Conservation (phyloP, 495 filamentous ascomycete genomes). For the Sporormia fimetaria region DNA sequence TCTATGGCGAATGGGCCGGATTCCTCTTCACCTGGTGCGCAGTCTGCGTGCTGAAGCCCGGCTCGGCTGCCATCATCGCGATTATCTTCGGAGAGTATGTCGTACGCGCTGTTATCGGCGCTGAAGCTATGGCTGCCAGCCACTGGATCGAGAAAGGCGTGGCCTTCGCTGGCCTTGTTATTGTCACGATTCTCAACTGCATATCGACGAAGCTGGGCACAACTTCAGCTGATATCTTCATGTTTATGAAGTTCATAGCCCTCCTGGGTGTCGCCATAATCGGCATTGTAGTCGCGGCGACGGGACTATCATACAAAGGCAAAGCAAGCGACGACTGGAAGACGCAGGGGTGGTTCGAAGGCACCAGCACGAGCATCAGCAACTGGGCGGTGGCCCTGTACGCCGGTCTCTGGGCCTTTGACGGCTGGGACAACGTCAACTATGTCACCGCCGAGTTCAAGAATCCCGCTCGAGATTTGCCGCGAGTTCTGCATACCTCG, state of each 20-base stretch:
- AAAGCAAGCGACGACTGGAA: slow-evolving; percentile 80
- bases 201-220: slow-evolving; percentile 80
- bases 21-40: slow-evolving; percentile 96
- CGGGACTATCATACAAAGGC: slow-evolving; percentile 66
- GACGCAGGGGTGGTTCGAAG: slow-evolving; percentile 74
- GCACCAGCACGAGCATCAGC: slow-evolving; percentile 64
- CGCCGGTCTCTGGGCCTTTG: slow-evolving; percentile 93
- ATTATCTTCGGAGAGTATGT: slow-evolving; percentile 98
- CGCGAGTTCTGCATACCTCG: slow-evolving; percentile 89
- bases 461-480: slow-evolving; percentile 78
- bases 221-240: slow-evolving; percentile 73
- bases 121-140: slow-evolving; percentile 62
- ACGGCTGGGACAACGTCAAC: slow-evolving; percentile 98
- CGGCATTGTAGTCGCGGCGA: slow-evolving; percentile 80
- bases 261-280: slow-evolving; percentile 76
- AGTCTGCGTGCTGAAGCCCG: slow-evolving; percentile 86
- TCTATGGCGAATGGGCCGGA: slow-evolving; percentile 82
- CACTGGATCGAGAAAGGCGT: slow-evolving; percentile 87
- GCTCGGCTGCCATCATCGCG: slow-evolving; percentile 82
- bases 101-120: slow-evolving; percentile 71
- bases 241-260: slow-evolving; percentile 93
- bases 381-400: slow-evolving; percentile 89
- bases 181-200: slow-evolving; percentile 78
- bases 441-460: slow-evolving; percentile 96
- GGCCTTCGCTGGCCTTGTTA: slow-evolving; percentile 60